Base-by-base conservation (phyloP, 495 filamentous ascomycete genomes). In the Oidiodendron maius region DNA sequence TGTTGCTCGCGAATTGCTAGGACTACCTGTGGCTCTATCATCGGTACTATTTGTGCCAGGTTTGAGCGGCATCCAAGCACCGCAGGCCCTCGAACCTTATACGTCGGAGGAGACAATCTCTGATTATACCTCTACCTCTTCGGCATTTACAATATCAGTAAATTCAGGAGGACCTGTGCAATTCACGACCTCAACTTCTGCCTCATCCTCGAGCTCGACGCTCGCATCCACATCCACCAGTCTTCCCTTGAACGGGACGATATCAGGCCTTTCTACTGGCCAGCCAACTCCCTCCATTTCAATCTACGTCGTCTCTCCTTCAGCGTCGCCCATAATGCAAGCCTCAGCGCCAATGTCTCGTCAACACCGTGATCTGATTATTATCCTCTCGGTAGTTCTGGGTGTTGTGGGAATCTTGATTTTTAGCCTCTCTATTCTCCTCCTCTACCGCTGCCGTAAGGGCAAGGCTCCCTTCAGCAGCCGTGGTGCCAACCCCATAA, bases 401-500 rank as follows among this genome's bases (percentile, higher is more conserved):
- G 57, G 57, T 16, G 46, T 47, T 17, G 28, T 54, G 24, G 53
- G 50, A 5, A 3, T 57, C 10, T 18, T 57, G 12, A 26, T 57
- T 23, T 40, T 60, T 38, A 6, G 17, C 0, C 36, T 24, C 0
- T 24, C 36, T 5, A 15, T 47, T 3, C 51, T 52, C 21, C 50
- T 60, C 16, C 9, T 36, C 9, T 40, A 37, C 17, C 53, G 57
- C 4, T 55, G 52, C 44, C 46, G 47, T 10, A 40, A 41, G 46
- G 22, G 51, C 12, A 34, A 54, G 47, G 28, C 38, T 18, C 53
- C 53, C 12, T 59, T 59, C 20, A 12, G 22, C 3, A 42, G 46
- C 24, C 50, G 57, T 12, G 53, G 53, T n/a, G 51, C 26, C n/a
- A 51, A 50, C n/a, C 53, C 57, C 11, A 56, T 60, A 24, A 38